Conservation (phyloP, 2,329 filamentous ascomycete genomes). For the Sporothrix protearum region DNA sequence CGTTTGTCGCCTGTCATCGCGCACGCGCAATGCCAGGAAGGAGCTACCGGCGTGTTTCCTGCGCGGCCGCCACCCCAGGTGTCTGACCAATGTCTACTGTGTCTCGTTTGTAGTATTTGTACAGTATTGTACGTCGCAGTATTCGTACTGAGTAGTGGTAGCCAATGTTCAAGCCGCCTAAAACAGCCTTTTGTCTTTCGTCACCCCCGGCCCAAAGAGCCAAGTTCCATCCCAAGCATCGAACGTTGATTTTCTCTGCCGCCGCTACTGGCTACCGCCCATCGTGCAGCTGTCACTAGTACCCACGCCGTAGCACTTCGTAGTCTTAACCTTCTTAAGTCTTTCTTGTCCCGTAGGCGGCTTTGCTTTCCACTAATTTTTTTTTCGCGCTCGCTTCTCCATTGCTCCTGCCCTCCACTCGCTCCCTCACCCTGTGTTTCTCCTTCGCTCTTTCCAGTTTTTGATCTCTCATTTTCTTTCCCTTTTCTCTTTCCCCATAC, state of each 20-base stretch:
- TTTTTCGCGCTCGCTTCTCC: slow-evolving; percentile 19
- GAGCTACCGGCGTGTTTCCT: slow-evolving; percentile 3
- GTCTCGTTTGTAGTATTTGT: too few species aligned
- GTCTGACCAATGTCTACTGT: not conserved
- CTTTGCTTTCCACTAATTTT: slow-evolving; percentile 23
- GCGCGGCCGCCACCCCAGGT: not conserved
- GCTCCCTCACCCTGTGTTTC: slow-evolving; percentile 7
- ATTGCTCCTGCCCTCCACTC: slow-evolving; percentile 3
- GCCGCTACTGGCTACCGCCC: slow-evolving; percentile 21
- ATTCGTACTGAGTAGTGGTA: not conserved
- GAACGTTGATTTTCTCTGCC: slow-evolving; percentile 26
- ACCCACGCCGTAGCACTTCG: slow-evolving; percentile 16
- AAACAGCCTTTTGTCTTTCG: slow-evolving; percentile 21
- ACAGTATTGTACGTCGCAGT: too few species aligned
- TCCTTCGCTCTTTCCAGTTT: slow-evolving; percentile 5
- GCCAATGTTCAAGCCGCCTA: slow-evolving; percentile 23
- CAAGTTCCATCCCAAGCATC: slow-evolving; percentile 17
- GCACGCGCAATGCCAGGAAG: not conserved
- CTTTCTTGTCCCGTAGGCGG: slow-evolving; percentile 15
- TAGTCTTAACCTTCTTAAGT: too few species aligned
- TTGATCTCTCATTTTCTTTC: slow-evolving; percentile 1
- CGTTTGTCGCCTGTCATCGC: slow-evolving; percentile 2
- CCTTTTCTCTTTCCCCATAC: slow-evolving; percentile 12
- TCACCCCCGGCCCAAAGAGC: not conserved
- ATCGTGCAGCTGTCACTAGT: slow-evolving; percentile 17